Base-by-base conservation (phyloP, 2,329 filamentous ascomycete species). In the Fusarium nanum region DNA sequence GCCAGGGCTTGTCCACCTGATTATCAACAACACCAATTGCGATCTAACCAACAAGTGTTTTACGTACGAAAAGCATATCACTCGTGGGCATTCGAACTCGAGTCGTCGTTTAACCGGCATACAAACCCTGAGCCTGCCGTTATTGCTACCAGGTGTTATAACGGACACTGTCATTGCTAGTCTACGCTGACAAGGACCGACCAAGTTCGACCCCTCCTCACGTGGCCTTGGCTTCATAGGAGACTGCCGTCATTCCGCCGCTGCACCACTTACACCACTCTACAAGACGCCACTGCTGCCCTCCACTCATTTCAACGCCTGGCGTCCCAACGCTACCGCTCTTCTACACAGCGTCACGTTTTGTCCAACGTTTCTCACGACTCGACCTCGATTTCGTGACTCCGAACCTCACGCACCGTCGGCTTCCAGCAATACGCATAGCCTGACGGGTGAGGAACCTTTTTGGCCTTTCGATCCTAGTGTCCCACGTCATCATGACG, bases 401-500 rank as follows among this genome's bases (percentile, higher is more conserved):
- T 55, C 54, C 57, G 41, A 55, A 41, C 25, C 50, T 52, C 37
- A 56, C 53, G 56, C 34, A 37, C 50, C 53, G 37, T 44, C 59
- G 32, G 56, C 58, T 57, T 20, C 25, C 44, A 54, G 59, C 62
- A 64, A 45, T 48, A 58, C 49, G 46, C 32, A 53, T 62, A 55
- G 28, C 50, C 41, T 55, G 32, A 60, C 65, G 56, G 63, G 67
- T 62, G 32, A 60, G 55, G 13, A 25, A 48, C 64, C 56, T 27
- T 56, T 34, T 54, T 55, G 44, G 34, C 27, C 42, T 45, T 49
- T 53, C 47, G 27, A 64, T 53, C 25, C 68, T 63, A 55, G 23
- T 46, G 50, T 58, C 68, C 47, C 57, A 60, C 67, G 57, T 73
- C 76, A 79, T 67, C 69, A 87, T 87, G 85, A 75, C 81, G 55